These are phyloP conservation scores for Aspergillus diversus DNA, from an alignment of 495 filamentous ascomycete genomes.

Conservation along the genomic window DNA sequence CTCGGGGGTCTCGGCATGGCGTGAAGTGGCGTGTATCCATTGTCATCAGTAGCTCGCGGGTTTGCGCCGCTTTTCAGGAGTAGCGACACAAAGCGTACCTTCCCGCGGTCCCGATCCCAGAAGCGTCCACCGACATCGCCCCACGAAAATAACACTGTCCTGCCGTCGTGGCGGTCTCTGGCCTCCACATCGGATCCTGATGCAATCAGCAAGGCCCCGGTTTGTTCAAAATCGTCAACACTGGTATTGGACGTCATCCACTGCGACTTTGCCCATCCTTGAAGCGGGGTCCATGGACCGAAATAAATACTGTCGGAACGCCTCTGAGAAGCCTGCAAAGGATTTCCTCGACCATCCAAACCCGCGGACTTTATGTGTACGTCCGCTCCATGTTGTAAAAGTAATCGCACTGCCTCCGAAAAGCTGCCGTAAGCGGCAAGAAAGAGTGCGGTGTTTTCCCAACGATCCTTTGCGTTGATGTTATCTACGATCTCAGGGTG, in stretches of 20 bases:
- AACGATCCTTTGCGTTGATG: neutral
- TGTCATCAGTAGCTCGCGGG: neutral
- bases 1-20: too few relatives aligned
- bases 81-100: neutral
- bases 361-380: neutral
- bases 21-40: slow-evolving; percentile 4
- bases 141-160: slow-evolving; percentile 18
- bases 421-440: neutral
- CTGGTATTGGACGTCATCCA: neutral
- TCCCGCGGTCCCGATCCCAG: neutral
- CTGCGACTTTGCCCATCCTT: slow-evolving; percentile 12
- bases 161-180: slow-evolving; percentile 20
- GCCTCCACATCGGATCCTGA: slow-evolving; percentile 26
- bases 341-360: neutral
- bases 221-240: neutral
- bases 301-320: neutral
- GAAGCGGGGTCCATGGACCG: slow-evolving; percentile 9
- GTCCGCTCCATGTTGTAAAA: slow-evolving; percentile 8
- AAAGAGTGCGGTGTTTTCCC: slow-evolving; percentile 8
- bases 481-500: neutral
- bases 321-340: neutral
- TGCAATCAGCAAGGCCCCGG: slow-evolving; percentile 15
- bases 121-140: neutral
- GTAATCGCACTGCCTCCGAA: neutral
- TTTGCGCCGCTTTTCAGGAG: slow-evolving; percentile 10